A percentile compares a stretch with the other conserved stretches of the same genome.
Evolutionary conservation across 306 rosid genomes (phyloP).

Genomic region (Trichosanthes cucumerina): DNA sequence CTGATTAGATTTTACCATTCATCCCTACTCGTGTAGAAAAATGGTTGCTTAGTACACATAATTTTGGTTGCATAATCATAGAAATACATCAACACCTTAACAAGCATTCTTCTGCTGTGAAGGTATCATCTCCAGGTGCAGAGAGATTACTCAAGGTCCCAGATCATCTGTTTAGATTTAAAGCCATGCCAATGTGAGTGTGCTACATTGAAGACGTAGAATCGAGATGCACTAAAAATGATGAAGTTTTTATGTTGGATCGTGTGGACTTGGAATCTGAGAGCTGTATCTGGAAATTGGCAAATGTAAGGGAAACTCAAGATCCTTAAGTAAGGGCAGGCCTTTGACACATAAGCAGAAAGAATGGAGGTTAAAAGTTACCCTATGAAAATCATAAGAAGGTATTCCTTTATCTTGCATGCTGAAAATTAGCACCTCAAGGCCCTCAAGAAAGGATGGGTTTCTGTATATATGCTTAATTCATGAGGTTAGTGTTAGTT

Average conservation of each 20-base stretch:
- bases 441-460: not conserved
- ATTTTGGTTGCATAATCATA: not conserved
- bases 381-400: constrained; percentile 50
- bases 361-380: constrained; percentile 81
- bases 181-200: constrained; percentile 70
- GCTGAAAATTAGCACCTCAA: constrained; percentile 21
- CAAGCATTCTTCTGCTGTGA: constrained; percentile 16
- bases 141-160: constrained; percentile 80
- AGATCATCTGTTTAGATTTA: constrained; percentile 62
- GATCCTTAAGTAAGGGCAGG: constrained; percentile 65
- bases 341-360: constrained; percentile 67
- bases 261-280: constrained; percentile 42
- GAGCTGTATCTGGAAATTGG: constrained; percentile 81
- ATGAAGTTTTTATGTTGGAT: constrained; percentile 52
- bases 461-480: constrained; percentile 1
- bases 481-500: constrained; percentile 10
- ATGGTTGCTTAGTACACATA: not conserved
- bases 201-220: constrained; percentile 38
- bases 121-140: constrained; percentile 93
- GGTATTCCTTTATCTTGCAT: constrained; percentile 55
- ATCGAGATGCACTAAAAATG: constrained; percentile 34
- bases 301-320: constrained; percentile 68
- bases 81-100: not conserved
- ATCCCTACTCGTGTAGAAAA: not conserved
- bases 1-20: not conserved